phyloP scores from a whole-genome alignment of 2,329 filamentous ascomycete genomes.

The Pseudogymnoascus sp. region DNA sequence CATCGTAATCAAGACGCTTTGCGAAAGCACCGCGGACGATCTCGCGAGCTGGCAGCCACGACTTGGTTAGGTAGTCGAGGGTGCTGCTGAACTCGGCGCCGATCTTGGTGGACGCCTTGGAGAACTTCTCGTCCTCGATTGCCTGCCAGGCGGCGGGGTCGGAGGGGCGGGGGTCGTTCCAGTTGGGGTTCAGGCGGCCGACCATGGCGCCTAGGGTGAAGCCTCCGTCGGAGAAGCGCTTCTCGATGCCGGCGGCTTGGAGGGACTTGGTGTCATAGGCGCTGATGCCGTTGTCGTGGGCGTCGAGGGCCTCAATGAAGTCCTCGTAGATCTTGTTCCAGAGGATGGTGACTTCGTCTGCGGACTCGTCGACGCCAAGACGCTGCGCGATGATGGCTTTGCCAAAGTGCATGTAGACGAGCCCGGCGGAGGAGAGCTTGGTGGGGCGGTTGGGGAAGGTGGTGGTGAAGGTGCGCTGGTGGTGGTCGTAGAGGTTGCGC shows the following conservation, averaged over 20 bases:
- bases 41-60: constrained; percentile 83
- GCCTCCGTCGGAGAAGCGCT: constrained; percentile 74
- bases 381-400: constrained; percentile 69
- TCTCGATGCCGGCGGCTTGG: constrained; percentile 63
- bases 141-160: constrained; percentile 56
- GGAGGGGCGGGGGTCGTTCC: constrained; percentile 58
- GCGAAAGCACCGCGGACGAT: constrained; percentile 72
- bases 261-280: constrained; percentile 68
- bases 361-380: constrained; percentile 53
- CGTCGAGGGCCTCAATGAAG: constrained; percentile 93
- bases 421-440: constrained; percentile 86
- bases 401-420: constrained; percentile 95
- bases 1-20: constrained; percentile 59
- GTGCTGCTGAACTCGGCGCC: constrained; percentile 82
- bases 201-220: constrained; percentile 84
- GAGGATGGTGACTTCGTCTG: constrained; percentile 63
- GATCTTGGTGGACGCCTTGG: constrained; percentile 75
- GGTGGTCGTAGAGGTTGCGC: constrained; percentile 84
- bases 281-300: constrained; percentile 92
- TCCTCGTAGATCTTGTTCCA: constrained; percentile 86
- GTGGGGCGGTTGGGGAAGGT: constrained; percentile 79
- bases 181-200: constrained; percentile 68
- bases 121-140: constrained; percentile 81
- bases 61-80: constrained; percentile 64
- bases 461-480: constrained; percentile 83